A percentile compares a stretch with the other conserved stretches of the same genome.
Conservation (phyloP, 2,329 filamentous ascomycete genomes). For the Venturia asperata region DNA sequence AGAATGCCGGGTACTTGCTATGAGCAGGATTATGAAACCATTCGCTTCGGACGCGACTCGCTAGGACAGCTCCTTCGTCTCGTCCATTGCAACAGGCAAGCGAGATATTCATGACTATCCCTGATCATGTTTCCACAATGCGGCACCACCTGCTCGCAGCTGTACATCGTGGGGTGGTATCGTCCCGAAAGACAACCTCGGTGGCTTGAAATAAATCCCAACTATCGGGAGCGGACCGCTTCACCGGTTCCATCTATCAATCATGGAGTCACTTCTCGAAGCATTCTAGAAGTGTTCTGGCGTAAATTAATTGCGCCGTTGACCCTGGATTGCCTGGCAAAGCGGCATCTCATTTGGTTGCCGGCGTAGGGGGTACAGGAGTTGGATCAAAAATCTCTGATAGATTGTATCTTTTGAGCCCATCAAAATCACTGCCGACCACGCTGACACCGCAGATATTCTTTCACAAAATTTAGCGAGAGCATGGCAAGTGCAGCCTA, state of each 20-base stretch:
- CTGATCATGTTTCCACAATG: background rate
- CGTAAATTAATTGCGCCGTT: background rate
- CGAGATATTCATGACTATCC: background rate
- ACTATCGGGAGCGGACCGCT: slow-evolving; percentile 2
- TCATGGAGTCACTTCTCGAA: background rate
- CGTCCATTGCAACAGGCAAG: background rate
- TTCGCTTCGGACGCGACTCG: background rate
- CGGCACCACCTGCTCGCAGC: background rate
- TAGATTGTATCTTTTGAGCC: slow-evolving; percentile 69
- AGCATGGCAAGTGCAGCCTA: slow-evolving; percentile 3
- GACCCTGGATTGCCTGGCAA: background rate
- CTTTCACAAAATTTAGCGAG: slow-evolving; percentile 36
- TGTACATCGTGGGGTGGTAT: slow-evolving; percentile 2
- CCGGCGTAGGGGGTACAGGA: background rate
- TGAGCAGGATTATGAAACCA: background rate
- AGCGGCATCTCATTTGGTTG: background rate
- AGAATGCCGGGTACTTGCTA: background rate
- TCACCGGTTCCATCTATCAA: background rate
- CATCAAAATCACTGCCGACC: slow-evolving; percentile 65
- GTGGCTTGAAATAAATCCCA: background rate
- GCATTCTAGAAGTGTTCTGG: background rate
- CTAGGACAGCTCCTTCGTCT: background rate
- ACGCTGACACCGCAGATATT: slow-evolving; percentile 73
- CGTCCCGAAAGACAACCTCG: background rate
- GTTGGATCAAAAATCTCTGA: slow-evolving; percentile 56